Evolutionary conservation across 768 basidiomycete genomes (phyloP).

Genomic region (Phlegmacium glaucopus): DNA sequence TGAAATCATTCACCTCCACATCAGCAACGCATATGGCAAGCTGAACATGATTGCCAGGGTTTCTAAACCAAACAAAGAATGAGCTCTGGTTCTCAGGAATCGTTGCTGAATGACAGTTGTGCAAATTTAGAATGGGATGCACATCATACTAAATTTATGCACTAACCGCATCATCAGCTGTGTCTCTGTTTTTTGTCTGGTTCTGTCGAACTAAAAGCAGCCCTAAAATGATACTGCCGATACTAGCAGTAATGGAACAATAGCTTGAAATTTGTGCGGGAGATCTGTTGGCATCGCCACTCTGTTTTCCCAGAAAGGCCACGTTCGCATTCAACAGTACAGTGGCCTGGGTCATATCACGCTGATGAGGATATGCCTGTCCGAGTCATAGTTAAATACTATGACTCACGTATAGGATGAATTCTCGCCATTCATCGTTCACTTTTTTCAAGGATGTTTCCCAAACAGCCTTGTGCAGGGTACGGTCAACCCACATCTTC

Average conservation of each 20-base stretch:
- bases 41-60: slow-evolving; percentile 24
- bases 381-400: too few relatives aligned
- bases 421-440: slow-evolving; percentile 48
- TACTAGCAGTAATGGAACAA: slow-evolving; percentile 42
- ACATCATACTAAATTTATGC: not conserved
- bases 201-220: slow-evolving; percentile 45
- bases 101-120: slow-evolving; percentile 15
- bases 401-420: slow-evolving; percentile 47
- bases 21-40: slow-evolving; percentile 24
- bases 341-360: slow-evolving; percentile 36
- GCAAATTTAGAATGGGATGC: slow-evolving; percentile 5
- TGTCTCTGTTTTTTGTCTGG: slow-evolving; percentile 32
- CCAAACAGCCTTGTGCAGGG: slow-evolving; percentile 43
- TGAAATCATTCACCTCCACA: slow-evolving; percentile 24
- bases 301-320: slow-evolving; percentile 54
- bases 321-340: slow-evolving; percentile 60
- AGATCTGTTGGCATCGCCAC: slow-evolving; percentile 29
- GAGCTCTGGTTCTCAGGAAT: slow-evolving; percentile 20
- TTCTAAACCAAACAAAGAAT: slow-evolving; percentile 27
- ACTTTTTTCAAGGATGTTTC: slow-evolving; percentile 40
- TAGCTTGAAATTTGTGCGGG: slow-evolving; percentile 49
- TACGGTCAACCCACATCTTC: slow-evolving; percentile 46
- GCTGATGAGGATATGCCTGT: not conserved
- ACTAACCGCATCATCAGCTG: slow-evolving; percentile 36
- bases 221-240: slow-evolving; percentile 46